Conservation (phyloP, 345 rosid species). For the Conringia planisiliqua region DNA sequence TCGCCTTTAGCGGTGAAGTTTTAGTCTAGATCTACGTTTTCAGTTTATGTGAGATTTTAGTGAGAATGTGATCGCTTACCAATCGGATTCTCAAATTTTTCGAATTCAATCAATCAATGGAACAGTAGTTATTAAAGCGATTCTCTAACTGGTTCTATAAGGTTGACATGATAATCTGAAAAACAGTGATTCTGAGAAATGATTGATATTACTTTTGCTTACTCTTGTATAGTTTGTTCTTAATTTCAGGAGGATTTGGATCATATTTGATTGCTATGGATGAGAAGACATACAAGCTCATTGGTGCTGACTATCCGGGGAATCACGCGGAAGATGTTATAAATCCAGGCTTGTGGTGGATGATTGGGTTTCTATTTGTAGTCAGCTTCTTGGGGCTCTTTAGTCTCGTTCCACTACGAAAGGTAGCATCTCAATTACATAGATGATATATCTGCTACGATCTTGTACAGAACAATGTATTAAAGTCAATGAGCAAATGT, state of each 20-base stretch:
- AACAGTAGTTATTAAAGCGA: background rate
- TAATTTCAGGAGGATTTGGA: slow-evolving; percentile 73
- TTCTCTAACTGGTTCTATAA: background rate
- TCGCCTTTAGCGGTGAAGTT: slow-evolving; percentile 67
- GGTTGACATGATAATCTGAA: background rate
- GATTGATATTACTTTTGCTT: background rate
- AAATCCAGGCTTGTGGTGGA: slow-evolving; percentile 85
- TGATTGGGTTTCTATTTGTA: slow-evolving; percentile 79
- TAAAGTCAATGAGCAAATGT: slow-evolving; percentile 3
- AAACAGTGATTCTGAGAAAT: background rate
- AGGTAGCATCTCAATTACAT: slow-evolving; percentile 42
- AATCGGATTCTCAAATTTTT: background rate
- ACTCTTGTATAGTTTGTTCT: background rate
- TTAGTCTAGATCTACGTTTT: background rate
- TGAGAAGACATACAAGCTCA: slow-evolving; percentile 71
- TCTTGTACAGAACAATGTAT: background rate
- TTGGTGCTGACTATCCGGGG: slow-evolving; percentile 84
- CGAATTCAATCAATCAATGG: background rate
- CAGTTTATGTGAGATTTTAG: background rate
- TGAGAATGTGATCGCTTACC: background rate
- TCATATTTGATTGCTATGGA: slow-evolving; percentile 89
- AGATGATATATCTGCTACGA: background rate
- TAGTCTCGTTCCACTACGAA: slow-evolving; percentile 83
- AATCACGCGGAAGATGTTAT: slow-evolving; percentile 66
- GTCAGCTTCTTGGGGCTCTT: slow-evolving; percentile 92